These are phyloP conservation scores for Phytophthora macrochlamydospora DNA, from an alignment of 352 stramenopile species.

Conservation along the genomic window DNA sequence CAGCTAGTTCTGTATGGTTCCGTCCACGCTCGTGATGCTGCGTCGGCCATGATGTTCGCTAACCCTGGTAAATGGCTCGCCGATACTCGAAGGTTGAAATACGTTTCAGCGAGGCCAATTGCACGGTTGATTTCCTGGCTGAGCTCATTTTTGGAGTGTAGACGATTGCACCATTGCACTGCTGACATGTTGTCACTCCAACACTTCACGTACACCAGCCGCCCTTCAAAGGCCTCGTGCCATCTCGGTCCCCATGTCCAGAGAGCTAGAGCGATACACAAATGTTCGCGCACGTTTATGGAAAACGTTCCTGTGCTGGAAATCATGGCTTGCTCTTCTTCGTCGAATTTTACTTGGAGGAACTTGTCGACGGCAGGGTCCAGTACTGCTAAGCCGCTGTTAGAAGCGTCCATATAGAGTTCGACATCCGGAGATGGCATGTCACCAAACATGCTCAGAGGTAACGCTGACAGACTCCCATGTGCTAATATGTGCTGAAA, in stretches of 20 bases:
- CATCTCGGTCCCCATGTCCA: slow-evolving; percentile 14
- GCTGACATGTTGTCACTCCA: slow-evolving; percentile 20
- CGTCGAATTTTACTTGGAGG: slow-evolving; percentile 1
- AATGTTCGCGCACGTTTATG: slow-evolving; percentile 28
- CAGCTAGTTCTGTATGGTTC: not conserved
- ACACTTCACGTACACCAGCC: slow-evolving; percentile 6
- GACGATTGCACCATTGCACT: slow-evolving; percentile 19
- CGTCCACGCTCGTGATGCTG: slow-evolving; percentile 15
- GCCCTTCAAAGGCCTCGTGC: not conserved
- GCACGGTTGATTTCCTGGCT: slow-evolving; percentile 31
- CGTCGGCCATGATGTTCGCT: slow-evolving; percentile 25
- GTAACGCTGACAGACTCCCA: not conserved
- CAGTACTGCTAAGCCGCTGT: not conserved
- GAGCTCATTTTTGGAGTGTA: slow-evolving; percentile 3
- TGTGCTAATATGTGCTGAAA: not conserved
- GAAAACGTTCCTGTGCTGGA: not conserved
- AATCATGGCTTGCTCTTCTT: not conserved
- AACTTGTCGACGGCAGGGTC: not conserved
- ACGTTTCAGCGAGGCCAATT: slow-evolving; percentile 18
- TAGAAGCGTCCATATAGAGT: not conserved
- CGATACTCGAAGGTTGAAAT: slow-evolving; percentile 8
- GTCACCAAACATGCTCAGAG: not conserved
- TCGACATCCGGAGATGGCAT: not conserved
- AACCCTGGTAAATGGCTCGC: slow-evolving; percentile 13
- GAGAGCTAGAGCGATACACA: slow-evolving; percentile 17